Evolutionary conservation across 2,329 filamentous ascomycete genomes (phyloP).

Genomic region (Talaromyces marneffei): DNA sequence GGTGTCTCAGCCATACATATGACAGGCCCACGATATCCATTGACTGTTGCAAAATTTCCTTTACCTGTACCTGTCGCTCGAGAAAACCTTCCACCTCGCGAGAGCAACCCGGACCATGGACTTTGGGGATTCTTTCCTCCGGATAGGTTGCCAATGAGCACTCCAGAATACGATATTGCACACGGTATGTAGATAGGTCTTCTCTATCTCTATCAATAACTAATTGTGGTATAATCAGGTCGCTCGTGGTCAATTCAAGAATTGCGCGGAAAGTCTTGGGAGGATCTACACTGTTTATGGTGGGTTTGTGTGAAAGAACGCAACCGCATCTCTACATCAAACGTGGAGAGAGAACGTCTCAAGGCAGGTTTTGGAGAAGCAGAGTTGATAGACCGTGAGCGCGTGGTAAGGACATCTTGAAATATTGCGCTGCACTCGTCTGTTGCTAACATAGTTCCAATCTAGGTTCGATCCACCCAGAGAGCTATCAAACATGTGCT

Average conservation of each 20-base stretch:
- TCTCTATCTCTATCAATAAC: constrained; percentile 14
- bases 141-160: constrained; percentile 61
- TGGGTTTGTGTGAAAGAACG: constrained; percentile 89
- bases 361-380: constrained; percentile 67
- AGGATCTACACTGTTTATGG: constrained; percentile 87
- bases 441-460: not conserved
- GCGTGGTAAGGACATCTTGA: constrained; percentile 51
- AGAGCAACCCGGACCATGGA: constrained; percentile 69
- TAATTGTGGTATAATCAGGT: constrained; percentile 40
- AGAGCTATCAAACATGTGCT: constrained; percentile 75
- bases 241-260: constrained; percentile 80
- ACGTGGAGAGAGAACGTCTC: constrained; percentile 60
- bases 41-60: constrained; percentile 65
- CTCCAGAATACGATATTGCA: constrained; percentile 62
- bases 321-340: constrained; percentile 79
- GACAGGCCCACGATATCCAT: constrained; percentile 66
- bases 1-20: constrained; percentile 76
- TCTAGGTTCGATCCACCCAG: constrained; percentile 70
- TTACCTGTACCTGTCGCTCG: constrained; percentile 66
- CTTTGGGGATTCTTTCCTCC: constrained; percentile 87
- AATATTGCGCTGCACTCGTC: not conserved
- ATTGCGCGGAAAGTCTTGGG: constrained; percentile 83
- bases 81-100: constrained; percentile 41
- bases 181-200: constrained; percentile 52
- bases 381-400: constrained; percentile 60